Evolutionary conservation across 805 yeast genomes (phyloP), one percentile per base, ranked within the genome.

Genomic region (Teunomyces gatunensis): DNA sequence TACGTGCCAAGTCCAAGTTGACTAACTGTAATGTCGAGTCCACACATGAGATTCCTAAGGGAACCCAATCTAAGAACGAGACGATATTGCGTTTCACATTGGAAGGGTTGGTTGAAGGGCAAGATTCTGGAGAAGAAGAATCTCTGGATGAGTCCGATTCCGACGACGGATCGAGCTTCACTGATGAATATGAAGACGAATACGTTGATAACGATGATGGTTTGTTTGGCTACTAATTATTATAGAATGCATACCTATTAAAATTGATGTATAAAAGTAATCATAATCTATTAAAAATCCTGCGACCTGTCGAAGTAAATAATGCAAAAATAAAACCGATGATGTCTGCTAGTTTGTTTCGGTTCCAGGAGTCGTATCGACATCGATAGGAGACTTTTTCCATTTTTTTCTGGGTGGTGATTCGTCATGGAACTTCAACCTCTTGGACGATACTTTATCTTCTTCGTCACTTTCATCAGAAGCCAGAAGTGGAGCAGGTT

Each of bases 21-120:
- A 80, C 83, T 11, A 85, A 85, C 56, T 92, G 97, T 74, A 84
- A 87, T 52, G 85, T 94, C 21, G 98, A 91, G 65, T 88, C 95
- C 7, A 74, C 83, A 1, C 89, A 84, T 61, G 74, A 73, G 15
- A 91, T 94, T 18, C 74, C 79, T 2, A 71, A 79, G 56, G 83
- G 84, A 45, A 71, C 75, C 9, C 69, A 61, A 37, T 55, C 78
- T 23, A 83, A 83, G 65, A 85, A 85, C 51, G 88, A 83, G 55
- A 80, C 83, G 0, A 67, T 83, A 47, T 61, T 71, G 45, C 64
- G 71, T 52, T 66, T 75, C 53, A 59, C 72, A 11, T 65, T 74
- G 51, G 77, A 72, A 48, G 77, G 75, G 0, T 55, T 70, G 47
- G 75, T 67, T 36, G 62, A 57, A 36, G 64, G 62, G 13, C 67